These are phyloP conservation scores for Rhynchospora breviuscula DNA, from an alignment of 176 grass and related monocot genomes.

Conservation along the genomic window DNA sequence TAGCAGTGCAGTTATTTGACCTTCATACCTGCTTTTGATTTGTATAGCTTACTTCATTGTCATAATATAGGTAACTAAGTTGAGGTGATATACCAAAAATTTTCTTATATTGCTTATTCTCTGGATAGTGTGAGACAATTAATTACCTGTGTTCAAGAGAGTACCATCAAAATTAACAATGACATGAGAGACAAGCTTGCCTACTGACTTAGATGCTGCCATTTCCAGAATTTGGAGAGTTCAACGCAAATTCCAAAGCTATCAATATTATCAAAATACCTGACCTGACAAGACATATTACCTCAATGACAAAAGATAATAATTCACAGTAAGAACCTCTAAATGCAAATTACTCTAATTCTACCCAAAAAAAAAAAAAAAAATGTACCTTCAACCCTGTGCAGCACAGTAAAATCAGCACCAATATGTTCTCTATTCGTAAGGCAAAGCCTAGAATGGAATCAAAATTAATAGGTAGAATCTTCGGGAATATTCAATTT, in stretches of 20 bases:
- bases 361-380: background rate
- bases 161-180: constrained; percentile 96
- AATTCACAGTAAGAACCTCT: background rate
- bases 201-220: constrained; percentile 43
- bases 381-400: too few species aligned
- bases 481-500: too few species aligned
- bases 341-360: background rate
- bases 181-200: constrained; percentile 57
- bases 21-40: background rate
- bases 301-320: background rate
- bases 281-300: constrained; percentile 39
- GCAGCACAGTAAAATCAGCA: too few species aligned
- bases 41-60: background rate
- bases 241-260: constrained; percentile 24
- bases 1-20: background rate
- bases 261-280: too few species aligned
- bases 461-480: too few species aligned
- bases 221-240: constrained; percentile 38
- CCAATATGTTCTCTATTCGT: too few species aligned
- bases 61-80: background rate
- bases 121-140: background rate
- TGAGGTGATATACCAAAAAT: too few species aligned
- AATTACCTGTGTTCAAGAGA: constrained; percentile 84
- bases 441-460: too few species aligned
- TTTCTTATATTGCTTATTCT: background rate